phyloP scores from a whole-genome alignment of 176 grass and related monocot genomes.

The Avena sativa region DNA sequence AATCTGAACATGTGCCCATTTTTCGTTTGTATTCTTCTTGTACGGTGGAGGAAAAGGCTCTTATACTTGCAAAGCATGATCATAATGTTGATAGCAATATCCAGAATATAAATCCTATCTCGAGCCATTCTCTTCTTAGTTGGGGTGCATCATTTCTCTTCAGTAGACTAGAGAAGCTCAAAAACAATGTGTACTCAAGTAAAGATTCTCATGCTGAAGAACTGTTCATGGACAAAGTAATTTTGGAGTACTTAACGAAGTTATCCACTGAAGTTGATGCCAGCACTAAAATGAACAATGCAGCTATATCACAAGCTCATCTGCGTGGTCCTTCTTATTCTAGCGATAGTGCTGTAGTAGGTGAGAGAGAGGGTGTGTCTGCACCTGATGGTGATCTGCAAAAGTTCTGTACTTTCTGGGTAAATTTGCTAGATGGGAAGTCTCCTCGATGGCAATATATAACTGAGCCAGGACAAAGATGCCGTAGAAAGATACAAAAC shows the following conservation, averaged over 20 bases:
- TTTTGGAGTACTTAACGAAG: slow-evolving; percentile 53
- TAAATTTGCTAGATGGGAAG: slow-evolving; percentile 68
- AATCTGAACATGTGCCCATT: slow-evolving; percentile 52
- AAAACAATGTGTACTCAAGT: slow-evolving; percentile 46
- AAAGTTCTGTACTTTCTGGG: slow-evolving; percentile 87
- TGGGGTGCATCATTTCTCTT: slow-evolving; percentile 87
- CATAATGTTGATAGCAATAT: slow-evolving; percentile 71
- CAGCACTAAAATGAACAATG: slow-evolving; percentile 27
- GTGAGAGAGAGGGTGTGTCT: slow-evolving; percentile 72
- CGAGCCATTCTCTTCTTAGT: slow-evolving; percentile 81
- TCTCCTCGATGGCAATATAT: slow-evolving; percentile 75
- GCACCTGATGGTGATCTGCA: slow-evolving; percentile 71
- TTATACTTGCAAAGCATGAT: slow-evolving; percentile 80
- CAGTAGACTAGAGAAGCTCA: slow-evolving; percentile 62
- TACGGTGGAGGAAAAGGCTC: slow-evolving; percentile 86
- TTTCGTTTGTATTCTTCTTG: slow-evolving; percentile 84
- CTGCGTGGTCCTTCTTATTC: slow-evolving; percentile 70
- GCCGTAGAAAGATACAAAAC: slow-evolving; percentile 72
- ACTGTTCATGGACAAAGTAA: slow-evolving; percentile 56
- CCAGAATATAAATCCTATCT: slow-evolving; percentile 59
- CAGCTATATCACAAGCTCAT: slow-evolving; percentile 59
- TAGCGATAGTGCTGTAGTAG: slow-evolving; percentile 58
- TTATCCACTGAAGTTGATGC: slow-evolving; percentile 49
- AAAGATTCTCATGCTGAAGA: slow-evolving; percentile 47
- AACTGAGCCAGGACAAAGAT: slow-evolving; percentile 70